Base-by-base conservation (phyloP, 2,329 filamentous ascomycete genomes). In the Emericellopsis atlantica region DNA sequence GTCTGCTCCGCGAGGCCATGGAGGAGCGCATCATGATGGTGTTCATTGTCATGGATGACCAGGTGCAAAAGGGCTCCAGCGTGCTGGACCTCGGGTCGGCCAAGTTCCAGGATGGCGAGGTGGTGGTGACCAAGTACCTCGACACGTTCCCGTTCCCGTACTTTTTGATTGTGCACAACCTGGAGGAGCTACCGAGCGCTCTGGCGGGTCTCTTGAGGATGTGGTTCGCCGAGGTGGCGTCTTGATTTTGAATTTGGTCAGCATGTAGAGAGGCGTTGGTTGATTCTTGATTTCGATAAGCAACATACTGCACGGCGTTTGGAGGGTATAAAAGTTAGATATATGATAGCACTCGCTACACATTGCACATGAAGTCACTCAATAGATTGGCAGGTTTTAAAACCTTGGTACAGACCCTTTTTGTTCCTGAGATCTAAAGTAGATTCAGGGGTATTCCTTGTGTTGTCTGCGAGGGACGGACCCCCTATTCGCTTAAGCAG, bases 1-100 rank as follows among this genome's bases (percentile, higher is more conserved):
- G 86, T 5, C 71, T 96, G 18, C 78, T 98, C 10, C 74, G 92
- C 9, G 82, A 90, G 60, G 90, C 92, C 1, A 79, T 88, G 54
- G 89, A 95, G 59, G 86, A 95, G 62, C 74, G 88, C 14, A 93
- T 99, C 56, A 95, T 98, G 86, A 80, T 96, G 47, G 90, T 98
- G 6, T 99, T 98, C 59, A 86, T 98, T 51, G 84, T 99, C 53
- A 87, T 98, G 55, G 92, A 98, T 65, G 72, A 76, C 50, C 66
- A 62, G 16, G 52, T 54, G 26, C 36, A 40, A 8, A 59, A 58
- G 49, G 72, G 70, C 37, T 72, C 77, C 45, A 84, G 79, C 51
- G 93, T 98, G 45, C 63, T 96, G 53, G 88, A 95, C 57, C 70
- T 96, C 52, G 87, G 88, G 58, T 82, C 88, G 60, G 90, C 88